These are phyloP conservation scores for Stagonosporopsis vannaccii DNA, from an alignment of 2,329 filamentous ascomycete genomes.

Conservation along the genomic window DNA sequence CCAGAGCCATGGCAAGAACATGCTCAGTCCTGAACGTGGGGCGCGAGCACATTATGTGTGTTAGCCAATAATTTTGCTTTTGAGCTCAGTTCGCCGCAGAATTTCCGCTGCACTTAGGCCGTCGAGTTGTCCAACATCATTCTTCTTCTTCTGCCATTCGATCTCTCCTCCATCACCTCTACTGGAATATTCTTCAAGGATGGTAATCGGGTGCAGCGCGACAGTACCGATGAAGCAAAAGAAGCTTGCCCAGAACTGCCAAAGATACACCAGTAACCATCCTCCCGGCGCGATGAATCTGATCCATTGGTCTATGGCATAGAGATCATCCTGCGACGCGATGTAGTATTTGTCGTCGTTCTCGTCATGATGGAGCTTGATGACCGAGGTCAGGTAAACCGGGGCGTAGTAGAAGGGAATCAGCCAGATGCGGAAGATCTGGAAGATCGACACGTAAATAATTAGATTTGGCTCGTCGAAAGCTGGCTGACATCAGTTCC, in stretches of 20 bases:
- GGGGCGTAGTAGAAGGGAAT: conserved; percentile 76
- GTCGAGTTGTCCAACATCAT: conserved; percentile 19
- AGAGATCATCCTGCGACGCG: conserved; percentile 78
- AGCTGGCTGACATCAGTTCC: conserved; percentile 54
- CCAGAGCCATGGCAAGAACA: conserved; percentile 1
- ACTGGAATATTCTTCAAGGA: conserved; percentile 26
- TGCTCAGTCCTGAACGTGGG: neutral
- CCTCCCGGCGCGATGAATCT: conserved; percentile 71
- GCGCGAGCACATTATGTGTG: neutral
- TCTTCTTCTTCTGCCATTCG: conserved; percentile 16
- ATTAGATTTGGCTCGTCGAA: conserved; percentile 70
- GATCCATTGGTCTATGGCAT: conserved; percentile 77
- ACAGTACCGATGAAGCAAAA: conserved; percentile 69
- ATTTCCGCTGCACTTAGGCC: conserved; percentile 21
- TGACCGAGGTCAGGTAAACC: conserved; percentile 72
- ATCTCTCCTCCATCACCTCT: conserved; percentile 15
- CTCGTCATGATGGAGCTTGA: conserved; percentile 64
- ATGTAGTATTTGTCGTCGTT: conserved; percentile 70
- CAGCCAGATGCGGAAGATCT: conserved; percentile 79
- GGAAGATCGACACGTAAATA: conserved; percentile 77
- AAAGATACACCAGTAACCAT: conserved; percentile 64
- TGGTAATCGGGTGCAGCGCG: conserved; percentile 57
- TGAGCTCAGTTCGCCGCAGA: conserved; percentile 19
- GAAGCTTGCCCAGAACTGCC: conserved; percentile 70
- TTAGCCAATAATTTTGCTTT: conserved; percentile 20